Evolutionary conservation across 2,329 filamentous ascomycete genomes (phyloP).

Genomic region (Arachnomyces sp.): DNA sequence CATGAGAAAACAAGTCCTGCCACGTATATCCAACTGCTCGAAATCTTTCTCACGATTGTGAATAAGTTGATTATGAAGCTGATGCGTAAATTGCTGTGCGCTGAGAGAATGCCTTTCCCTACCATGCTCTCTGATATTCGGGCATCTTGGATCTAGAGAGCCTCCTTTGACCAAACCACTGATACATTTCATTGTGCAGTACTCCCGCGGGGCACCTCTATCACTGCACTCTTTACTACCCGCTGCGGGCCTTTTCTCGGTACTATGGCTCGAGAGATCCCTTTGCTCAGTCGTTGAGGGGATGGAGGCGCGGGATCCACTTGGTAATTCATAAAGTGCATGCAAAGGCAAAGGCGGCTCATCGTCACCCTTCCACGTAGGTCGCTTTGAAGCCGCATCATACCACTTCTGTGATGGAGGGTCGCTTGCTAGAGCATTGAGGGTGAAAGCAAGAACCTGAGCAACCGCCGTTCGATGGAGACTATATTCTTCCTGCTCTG

Average conservation of each 20-base stretch:
- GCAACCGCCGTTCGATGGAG: constrained; percentile 32
- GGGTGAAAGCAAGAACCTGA: constrained; percentile 32
- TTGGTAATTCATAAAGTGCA: not conserved
- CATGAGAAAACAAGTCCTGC: constrained; percentile 4
- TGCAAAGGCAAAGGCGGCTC: not conserved
- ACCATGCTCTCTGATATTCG: constrained; percentile 1
- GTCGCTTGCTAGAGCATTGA: constrained; percentile 4
- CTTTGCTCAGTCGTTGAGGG: too few species aligned
- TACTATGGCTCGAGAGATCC: constrained; percentile 6
- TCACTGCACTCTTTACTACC: not conserved
- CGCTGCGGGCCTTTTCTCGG: not conserved
- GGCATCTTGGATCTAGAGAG: constrained; percentile 3
- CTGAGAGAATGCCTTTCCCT: not conserved
- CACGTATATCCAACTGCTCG: constrained; percentile 6
- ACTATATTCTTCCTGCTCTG: constrained; percentile 22
- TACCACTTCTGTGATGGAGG: constrained; percentile 7
- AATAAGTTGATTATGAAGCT: constrained; percentile 6
- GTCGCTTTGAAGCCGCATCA: constrained; percentile 15
- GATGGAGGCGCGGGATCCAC: constrained; percentile 2
- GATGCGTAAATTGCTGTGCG: not conserved
- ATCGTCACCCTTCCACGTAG: constrained; percentile 28
- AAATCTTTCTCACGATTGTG: constrained; percentile 4
- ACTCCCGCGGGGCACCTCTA: not conserved
- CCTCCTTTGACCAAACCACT: constrained; percentile 3
- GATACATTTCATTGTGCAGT: constrained; percentile 8